Evolutionary conservation across 1,139 yeast species (phyloP).

Genomic region (Geotrichum fermentans): DNA sequence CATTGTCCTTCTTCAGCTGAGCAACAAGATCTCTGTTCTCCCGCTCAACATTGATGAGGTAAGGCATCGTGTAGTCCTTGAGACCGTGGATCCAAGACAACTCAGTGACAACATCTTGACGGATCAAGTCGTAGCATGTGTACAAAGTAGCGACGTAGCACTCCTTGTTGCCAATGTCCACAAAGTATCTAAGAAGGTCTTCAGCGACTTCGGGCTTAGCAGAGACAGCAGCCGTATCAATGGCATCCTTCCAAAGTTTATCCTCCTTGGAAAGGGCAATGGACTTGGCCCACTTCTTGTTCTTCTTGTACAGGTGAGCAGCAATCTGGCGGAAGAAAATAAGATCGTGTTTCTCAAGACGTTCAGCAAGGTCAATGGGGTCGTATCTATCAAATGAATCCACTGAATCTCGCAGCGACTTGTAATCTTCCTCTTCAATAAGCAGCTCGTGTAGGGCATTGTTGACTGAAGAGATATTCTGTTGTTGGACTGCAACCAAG

Average conservation of each 20-base stretch:
- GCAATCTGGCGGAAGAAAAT: constrained; percentile 95
- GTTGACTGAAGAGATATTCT: constrained; percentile 87
- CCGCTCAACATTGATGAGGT: constrained; percentile 69
- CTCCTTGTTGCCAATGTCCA: constrained; percentile 95
- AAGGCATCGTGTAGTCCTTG: constrained; percentile 82
- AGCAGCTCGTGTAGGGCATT: constrained; percentile 91
- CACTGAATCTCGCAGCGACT: constrained; percentile 79
- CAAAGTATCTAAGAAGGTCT: constrained; percentile 84
- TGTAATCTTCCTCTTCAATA: constrained; percentile 95
- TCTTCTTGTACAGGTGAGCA: constrained; percentile 87
- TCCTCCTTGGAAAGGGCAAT: constrained; percentile 85
- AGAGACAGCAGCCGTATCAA: constrained; percentile 83
- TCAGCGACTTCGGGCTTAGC: constrained; percentile 77
- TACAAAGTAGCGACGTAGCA: constrained; percentile 88
- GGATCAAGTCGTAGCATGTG: constrained; percentile 74
- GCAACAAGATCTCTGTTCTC: constrained; percentile 69
- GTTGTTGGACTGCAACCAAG: constrained; percentile 82
- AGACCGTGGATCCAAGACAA: constrained; percentile 85
- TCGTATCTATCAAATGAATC: constrained; percentile 90
- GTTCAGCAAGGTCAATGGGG: constrained; percentile 83
- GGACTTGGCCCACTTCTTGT: constrained; percentile 88
- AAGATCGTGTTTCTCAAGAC: constrained; percentile 85
- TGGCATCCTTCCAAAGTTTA: constrained; percentile 91
- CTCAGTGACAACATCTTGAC: constrained; percentile 81
- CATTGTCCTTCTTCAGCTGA: constrained; percentile 65